Evolutionary conservation across 169 alveolate genomes (phyloP), one percentile per base, ranked within the genome.

Genomic region (Plasmodium yoelii): DNA sequence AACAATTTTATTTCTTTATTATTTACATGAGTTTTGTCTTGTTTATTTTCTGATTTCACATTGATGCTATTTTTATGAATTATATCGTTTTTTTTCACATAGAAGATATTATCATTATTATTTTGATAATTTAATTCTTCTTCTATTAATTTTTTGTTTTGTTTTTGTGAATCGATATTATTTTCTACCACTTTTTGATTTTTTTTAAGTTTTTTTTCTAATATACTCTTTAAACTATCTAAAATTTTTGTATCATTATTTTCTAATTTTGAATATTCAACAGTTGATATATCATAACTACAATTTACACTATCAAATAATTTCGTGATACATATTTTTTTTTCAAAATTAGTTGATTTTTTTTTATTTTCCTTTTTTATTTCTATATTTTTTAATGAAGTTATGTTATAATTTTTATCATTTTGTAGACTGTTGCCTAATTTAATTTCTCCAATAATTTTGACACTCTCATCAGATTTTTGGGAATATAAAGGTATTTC

Each of bases 241-340:
- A 67, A 39, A 1, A 71, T 80, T 80, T 80, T 53, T 15, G 55
- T 65, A 80, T 80, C 90, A 1, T 71, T 22, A n/a, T 22, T 67
- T 2, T 56, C 55, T 15, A 80, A 26, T 67, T 80, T 80, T 0
- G 82, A 65, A 46, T 55, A 80, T 44, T 80, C 90, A 59, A 80
- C 28, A 19, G 59, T 64, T 8, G 80, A 64, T 15, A 80, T 7
- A 34, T 80, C 84, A 59, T 80, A 80, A 47, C 72, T 67, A 42
- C 82, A 67, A 60, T 65, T 68, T 53, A 80, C 59, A 47, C 84
- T 80, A 47, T 80, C 90, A 47, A 80, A 80, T 26, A 80, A 59
- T 80, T 80, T 80, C 2, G 61, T 80, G 18, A 80, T 60, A 34
- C 39, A 68, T n/a, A 80, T 80, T 67, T 80, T 80, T 64, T 67